These are phyloP conservation scores for Mucor indicus DNA, from an alignment of 371 early-diverging fungal species.

Conservation along the genomic window DNA sequence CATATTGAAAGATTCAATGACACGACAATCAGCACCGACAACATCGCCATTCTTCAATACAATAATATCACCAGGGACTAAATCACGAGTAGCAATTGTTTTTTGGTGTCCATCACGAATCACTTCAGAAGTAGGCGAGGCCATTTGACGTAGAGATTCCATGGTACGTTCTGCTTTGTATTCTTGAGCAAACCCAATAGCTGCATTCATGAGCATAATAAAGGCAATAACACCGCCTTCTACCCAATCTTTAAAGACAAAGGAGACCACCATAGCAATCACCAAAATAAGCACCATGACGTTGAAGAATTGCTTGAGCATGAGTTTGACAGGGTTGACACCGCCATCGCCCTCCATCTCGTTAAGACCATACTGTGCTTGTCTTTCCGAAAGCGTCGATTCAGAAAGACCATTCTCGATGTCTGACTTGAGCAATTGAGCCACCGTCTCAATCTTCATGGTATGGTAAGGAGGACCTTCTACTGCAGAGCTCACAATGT, in stretches of 20 bases:
- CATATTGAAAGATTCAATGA: slow-evolving; percentile 76
- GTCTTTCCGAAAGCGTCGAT: slow-evolving; percentile 47
- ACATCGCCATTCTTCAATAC: slow-evolving; percentile 79
- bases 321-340: slow-evolving; percentile 58
- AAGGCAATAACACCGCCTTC: slow-evolving; percentile 71
- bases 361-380: slow-evolving; percentile 65
- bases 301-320: slow-evolving; percentile 74
- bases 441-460: slow-evolving; percentile 52
- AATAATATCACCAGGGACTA: slow-evolving; percentile 83
- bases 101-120: slow-evolving; percentile 68
- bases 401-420: slow-evolving; percentile 56
- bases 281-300: slow-evolving; percentile 77
- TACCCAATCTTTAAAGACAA: slow-evolving; percentile 62
- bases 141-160: slow-evolving; percentile 82
- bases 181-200: slow-evolving; percentile 86
- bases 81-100: slow-evolving; percentile 58
- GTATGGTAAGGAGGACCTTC: slow-evolving; percentile 50
- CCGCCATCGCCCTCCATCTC: slow-evolving; percentile 66
- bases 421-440: slow-evolving; percentile 55
- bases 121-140: slow-evolving; percentile 75
- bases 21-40: slow-evolving; percentile 81
- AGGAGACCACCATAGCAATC: slow-evolving; percentile 68
- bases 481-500: background rate
- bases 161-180: slow-evolving; percentile 86
- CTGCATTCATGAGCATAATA: slow-evolving; percentile 77